Evolutionary conservation across 108 stramenopile genomes (phyloP), one percentile per base, ranked within the genome.

Genomic region (Skeletonema menzelii): DNA sequence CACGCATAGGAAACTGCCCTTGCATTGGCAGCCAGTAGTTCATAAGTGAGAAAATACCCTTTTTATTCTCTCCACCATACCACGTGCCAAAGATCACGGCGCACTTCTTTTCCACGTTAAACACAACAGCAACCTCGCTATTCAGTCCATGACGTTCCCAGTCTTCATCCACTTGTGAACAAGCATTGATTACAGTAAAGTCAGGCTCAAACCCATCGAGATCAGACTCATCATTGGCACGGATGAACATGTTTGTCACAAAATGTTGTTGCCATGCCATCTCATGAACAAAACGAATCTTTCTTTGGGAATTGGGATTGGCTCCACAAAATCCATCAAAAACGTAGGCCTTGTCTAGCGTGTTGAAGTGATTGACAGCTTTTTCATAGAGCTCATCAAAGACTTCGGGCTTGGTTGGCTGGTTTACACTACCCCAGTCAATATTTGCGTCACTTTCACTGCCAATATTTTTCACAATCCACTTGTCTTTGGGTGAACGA

Each of bases 51-150:
- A 99, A 99, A 70, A 98, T 96, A 8, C 98, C 98, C 88, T 99
- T 99, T 82, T 99, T 99, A 82, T 97, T 99, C 82, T 99, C 98
- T 56, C 97, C 98, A 28, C 98, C 98, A 72, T 99, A 99, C 89
- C 90, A 97, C 10, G 98, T 99, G 12, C 97, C 98, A 59, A 95
- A 94, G 64, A 99, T 97, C 70, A 98, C 79, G 15, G 97, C 98
- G 65, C 82, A 85, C 66, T 86, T 88, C 83, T 96, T 86, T 81
- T 99, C 98, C 27, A 97, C 72, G 81, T 99, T 97, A 83, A 99
- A 97, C 20, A 94, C 95, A 19, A 97, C 97, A 13, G 96, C 97
- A 42, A 97, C 97, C 37, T 99, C 98, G 37, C 84, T 86, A 83
- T 98, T 91, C 24, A 99, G 81, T 44, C 93, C 92, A 62, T 95